phyloP scores from a whole-genome alignment of 257 asterid genomes.

The Linderniella brevidens region DNA sequence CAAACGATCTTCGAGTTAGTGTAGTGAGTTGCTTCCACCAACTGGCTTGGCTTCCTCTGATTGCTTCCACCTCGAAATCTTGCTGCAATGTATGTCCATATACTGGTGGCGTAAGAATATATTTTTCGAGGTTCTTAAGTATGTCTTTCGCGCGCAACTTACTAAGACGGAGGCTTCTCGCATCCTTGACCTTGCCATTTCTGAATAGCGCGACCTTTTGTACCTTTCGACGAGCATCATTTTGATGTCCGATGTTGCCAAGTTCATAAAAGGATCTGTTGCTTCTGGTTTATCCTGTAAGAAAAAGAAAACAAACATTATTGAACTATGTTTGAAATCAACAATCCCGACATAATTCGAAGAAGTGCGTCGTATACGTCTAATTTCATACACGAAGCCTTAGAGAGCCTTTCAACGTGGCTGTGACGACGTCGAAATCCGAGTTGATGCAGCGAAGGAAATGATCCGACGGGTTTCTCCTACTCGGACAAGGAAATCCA shows the following conservation, averaged over 20 bases:
- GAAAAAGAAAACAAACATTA: constrained; percentile 2
- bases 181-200: constrained; percentile 29
- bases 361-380: neutral
- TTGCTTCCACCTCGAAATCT: constrained; percentile 33
- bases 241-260: constrained; percentile 64
- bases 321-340: too few species aligned
- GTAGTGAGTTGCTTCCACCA: constrained; percentile 74
- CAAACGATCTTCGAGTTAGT: constrained; percentile 54
- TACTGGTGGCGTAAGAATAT: neutral
- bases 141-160: constrained; percentile 10
- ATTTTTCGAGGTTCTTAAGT: neutral
- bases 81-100: constrained; percentile 26
- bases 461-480: constrained; percentile 74
- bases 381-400: constrained; percentile 39
- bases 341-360: neutral
- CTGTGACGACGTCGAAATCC: constrained; percentile 54
- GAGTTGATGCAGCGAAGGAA: constrained; percentile 62
- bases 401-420: constrained; percentile 57
- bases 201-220: constrained; percentile 35
- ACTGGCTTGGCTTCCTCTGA: constrained; percentile 78
- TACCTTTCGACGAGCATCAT: constrained; percentile 45
- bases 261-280: constrained; percentile 43
- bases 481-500: constrained; percentile 75
- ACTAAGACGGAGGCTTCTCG: constrained; percentile 34
- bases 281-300: constrained; percentile 30